phyloP scores from a whole-genome alignment of 2,329 filamentous ascomycete genomes.

The Fusarium dimerum region DNA sequence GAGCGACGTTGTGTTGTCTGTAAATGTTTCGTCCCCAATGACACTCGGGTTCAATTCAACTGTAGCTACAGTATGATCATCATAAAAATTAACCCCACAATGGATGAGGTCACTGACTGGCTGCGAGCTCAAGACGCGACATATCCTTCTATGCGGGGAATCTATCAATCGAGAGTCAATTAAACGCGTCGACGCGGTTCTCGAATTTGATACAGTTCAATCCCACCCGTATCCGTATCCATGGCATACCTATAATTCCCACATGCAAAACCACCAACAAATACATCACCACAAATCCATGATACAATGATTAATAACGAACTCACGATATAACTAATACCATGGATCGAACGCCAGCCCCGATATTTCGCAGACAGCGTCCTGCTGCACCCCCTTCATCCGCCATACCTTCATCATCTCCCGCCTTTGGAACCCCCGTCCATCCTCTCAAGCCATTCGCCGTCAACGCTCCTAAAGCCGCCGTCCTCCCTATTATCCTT shows the following conservation, averaged over 20 bases:
- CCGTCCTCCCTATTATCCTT: conserved; percentile 84
- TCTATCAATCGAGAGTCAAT: conserved; percentile 36
- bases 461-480: conserved; percentile 54
- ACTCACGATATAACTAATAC: conserved; percentile 4
- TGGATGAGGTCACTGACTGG: conserved; percentile 35
- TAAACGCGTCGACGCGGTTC: conserved; percentile 42
- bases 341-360: conserved; percentile 43
- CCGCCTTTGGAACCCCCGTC: conserved; percentile 83
- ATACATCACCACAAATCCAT: neutral
- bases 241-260: conserved; percentile 9
- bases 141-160: conserved; percentile 24
- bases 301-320: conserved; percentile 13
- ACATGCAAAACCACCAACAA: conserved; percentile 8
- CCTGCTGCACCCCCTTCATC: conserved; percentile 46
- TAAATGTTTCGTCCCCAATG: neutral
- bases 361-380: conserved; percentile 39
- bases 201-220: neutral
- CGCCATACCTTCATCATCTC: conserved; percentile 82
- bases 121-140: conserved; percentile 2
- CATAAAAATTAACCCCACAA: conserved; percentile 6
- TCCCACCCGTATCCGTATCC: conserved; percentile 1
- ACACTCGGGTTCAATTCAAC: too few species aligned
- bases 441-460: conserved; percentile 72
- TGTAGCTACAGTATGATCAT: conserved; percentile 1
- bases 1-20: conserved; percentile 2